Evolutionary conservation across 2,329 filamentous ascomycete genomes (phyloP), one percentile per base, ranked within the genome.

Genomic region (Diaporthe citri): DNA sequence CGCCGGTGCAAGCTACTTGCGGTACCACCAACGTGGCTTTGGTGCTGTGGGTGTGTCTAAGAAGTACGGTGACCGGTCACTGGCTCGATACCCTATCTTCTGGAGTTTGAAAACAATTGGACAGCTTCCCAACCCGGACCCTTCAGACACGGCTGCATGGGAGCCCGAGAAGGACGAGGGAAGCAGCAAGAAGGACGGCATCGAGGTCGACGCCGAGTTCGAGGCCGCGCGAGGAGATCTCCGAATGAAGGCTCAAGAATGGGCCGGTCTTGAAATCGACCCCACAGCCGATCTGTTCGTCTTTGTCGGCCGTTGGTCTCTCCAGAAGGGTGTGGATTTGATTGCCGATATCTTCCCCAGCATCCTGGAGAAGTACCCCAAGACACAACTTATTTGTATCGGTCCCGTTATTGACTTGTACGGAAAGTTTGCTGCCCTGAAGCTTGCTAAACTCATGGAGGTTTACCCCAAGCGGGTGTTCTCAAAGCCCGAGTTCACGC

Each of bases 261-360:
- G 92, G 91, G 91, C 91, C 57, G 90, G 90, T n/a, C 85, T 93
- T 3, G 85, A 92, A 6, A 86, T 90, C 72, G 88, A 91, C 77
- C 88, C 90, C 2, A 85, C 90, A 46, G 91, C 92, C 2, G 90
- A 93, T 73, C 85, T 93, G 22, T 88, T 93, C 77, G 91, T 93
- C n/a, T 93, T 93, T 77, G 91, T 93, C 56, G 91, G 91, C 75
- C 88, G 91, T 78, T 93, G 91, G 92, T 91, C 89, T 17, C 90
- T 92, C 87, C 91, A 93, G 79, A 93, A 93, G 81, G 91, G 91
- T 71, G 87, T 93, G 70, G 91, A 93, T 80, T 84, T 93, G 67
- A 92, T 93, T 77, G 91, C 91, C 22, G 91, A 93, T 79, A 89
- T 93, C 28, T 90, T 93, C 81, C 90, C 91, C 20, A 85, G 87